Evolutionary conservation across 768 basidiomycete genomes (phyloP).

Genomic region (Pleurotus pulmonarius): DNA sequence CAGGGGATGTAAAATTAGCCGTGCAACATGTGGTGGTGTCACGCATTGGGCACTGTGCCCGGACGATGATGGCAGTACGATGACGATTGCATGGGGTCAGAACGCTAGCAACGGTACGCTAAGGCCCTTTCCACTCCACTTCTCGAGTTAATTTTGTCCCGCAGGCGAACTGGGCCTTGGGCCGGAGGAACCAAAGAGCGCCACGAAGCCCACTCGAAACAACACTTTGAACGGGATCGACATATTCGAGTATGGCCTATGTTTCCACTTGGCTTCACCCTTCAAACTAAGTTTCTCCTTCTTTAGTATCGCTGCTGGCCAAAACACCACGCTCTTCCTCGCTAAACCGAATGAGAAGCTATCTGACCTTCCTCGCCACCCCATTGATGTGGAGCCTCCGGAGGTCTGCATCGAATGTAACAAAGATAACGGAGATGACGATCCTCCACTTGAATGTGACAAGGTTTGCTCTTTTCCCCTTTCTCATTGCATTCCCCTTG

Average conservation of each 20-base stretch:
- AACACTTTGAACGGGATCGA: constrained; percentile 71
- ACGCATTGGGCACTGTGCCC: constrained; percentile 80
- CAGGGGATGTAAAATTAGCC: constrained; percentile 76
- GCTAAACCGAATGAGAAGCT: constrained; percentile 71
- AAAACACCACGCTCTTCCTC: constrained; percentile 83
- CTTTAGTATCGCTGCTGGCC: constrained; percentile 75
- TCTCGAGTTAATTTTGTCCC: not conserved
- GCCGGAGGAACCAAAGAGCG: constrained; percentile 76
- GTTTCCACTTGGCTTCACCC: not conserved
- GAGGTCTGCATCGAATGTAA: constrained; percentile 70
- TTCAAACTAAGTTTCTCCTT: not conserved
- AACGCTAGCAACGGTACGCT: constrained; percentile 75
- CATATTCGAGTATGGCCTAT: constrained; percentile 64
- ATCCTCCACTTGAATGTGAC: constrained; percentile 82
- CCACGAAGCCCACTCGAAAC: constrained; percentile 77
- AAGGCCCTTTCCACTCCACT: not conserved
- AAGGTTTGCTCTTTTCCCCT: constrained; percentile 48
- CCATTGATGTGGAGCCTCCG: constrained; percentile 65
- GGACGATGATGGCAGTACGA: constrained; percentile 69
- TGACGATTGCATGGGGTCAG: constrained; percentile 86
- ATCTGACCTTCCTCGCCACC: constrained; percentile 78
- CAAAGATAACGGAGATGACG: constrained; percentile 68
- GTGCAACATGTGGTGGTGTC: constrained; percentile 77
- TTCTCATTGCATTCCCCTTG: not conserved
- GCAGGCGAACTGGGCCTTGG: constrained; percentile 80